A percentile compares a stretch with the other conserved stretches of the same genome.
phyloP scores from a whole-genome alignment of 805 yeast genomes.

The Candida takata region DNA sequence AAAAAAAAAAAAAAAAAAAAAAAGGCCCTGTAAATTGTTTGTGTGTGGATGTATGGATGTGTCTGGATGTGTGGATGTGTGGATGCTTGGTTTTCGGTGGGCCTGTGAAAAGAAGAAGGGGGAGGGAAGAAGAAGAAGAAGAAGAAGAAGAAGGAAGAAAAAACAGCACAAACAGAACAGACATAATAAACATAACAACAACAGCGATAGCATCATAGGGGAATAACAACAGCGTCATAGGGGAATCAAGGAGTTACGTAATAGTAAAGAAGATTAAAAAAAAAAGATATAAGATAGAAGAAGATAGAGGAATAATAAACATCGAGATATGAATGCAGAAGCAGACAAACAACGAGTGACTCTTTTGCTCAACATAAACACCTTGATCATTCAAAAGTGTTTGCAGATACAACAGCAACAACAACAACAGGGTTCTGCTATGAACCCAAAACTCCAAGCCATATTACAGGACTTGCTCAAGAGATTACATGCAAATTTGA shows the following conservation, averaged over 20 bases:
- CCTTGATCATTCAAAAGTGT: slow-evolving; percentile 21
- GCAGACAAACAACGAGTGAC: slow-evolving; percentile 21
- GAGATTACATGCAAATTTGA: slow-evolving; percentile 23
- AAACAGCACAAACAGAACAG: no score
- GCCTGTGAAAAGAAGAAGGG: background rate
- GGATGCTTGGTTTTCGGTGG: background rate
- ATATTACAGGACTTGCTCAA: slow-evolving; percentile 21
- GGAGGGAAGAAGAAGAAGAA: background rate
- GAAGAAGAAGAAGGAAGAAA: background rate
- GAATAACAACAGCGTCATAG: no score
- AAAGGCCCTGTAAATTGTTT: no score
- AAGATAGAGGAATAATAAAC: no score
- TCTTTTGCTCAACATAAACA: slow-evolving; percentile 20
- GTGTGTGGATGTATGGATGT: no score
- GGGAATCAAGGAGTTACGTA: no score
- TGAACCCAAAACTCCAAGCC: slow-evolving; percentile 15
- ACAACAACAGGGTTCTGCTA: slow-evolving; percentile 10
- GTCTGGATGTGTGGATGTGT: no score
- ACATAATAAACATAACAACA: background rate
- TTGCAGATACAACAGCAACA: slow-evolving; percentile 20
- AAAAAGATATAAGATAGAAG: no score
- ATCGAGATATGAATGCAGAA: slow-evolving; percentile 15
- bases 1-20: no score
- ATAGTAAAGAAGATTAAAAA: no score
- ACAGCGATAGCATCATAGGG: no score